Evolutionary conservation across 495 filamentous ascomycete genomes (phyloP).

Genomic region (Haplographium delicatum): DNA sequence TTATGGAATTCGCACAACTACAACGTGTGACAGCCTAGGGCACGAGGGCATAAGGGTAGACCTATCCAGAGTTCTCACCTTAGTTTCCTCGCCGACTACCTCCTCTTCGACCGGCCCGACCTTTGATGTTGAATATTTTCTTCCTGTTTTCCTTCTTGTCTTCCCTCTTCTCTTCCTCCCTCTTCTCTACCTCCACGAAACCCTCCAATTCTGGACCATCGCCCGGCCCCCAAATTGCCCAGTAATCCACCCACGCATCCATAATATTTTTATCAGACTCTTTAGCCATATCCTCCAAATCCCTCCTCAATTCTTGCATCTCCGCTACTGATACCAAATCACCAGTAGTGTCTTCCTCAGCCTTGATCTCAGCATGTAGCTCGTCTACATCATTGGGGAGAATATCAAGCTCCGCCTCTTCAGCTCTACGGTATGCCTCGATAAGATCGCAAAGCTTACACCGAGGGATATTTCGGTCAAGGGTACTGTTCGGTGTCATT

Average conservation of each 20-base stretch:
- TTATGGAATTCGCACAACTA: no score
- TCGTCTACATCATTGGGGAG: background rate
- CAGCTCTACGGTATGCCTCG: slow-evolving; percentile 2
- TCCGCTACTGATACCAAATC: no score
- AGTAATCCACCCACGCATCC: slow-evolving; percentile 15
- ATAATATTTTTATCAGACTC: slow-evolving; percentile 10
- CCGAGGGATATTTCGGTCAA: slow-evolving; percentile 19
- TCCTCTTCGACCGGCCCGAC: no score
- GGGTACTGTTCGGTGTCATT: slow-evolving; percentile 6
- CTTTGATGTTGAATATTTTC: background rate
- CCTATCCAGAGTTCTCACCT: no score
- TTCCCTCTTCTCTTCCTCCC: background rate
- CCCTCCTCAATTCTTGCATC: no score
- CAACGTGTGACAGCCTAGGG: no score
- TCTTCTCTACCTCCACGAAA: background rate
- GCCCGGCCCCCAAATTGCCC: slow-evolving; percentile 18
- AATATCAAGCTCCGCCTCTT: background rate
- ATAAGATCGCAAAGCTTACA: slow-evolving; percentile 25
- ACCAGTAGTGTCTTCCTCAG: background rate
- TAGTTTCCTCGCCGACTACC: no score
- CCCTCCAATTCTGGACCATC: slow-evolving; percentile 1
- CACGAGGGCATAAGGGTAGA: no score
- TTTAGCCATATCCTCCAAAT: no score
- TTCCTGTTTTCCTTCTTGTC: background rate
- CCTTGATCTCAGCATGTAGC: background rate